Base-by-base conservation (phyloP, 129 eudicot species). In the Tagetes erecta region DNA sequence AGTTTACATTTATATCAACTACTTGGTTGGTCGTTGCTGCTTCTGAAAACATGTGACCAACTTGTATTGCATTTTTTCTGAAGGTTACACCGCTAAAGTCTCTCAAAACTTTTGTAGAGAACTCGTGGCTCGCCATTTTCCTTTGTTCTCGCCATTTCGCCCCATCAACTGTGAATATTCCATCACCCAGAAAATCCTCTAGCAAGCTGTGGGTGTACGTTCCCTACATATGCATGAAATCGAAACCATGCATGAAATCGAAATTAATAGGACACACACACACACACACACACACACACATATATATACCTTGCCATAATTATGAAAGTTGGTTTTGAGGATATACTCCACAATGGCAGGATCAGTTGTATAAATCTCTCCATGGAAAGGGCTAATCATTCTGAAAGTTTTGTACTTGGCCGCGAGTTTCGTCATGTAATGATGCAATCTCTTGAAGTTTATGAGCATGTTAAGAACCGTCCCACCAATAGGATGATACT, bases 401-500 rank as follows among this genome's bases (percentile, higher is more conserved):
- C 87, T 82, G 83, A 80, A 88, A 31, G 90, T 88, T 42, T 34
- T 78, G 71, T 85, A 20, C 38, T 83, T 83, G 3, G 55, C 8
- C 1, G 90, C 86, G 6, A 85, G 79, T 72, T 81, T 80, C 12
- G 93, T 76, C 89, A 88, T 80, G 83, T 85, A 88, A 46, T 88
- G 75, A 67, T 88, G 90, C 68, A 88, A 70, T 82, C 81, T 75
- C 8, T 77, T 46, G 79, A 83, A 88, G 62, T 88, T 80, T 14
- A 67, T 2, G 8, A 44, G 49, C 49, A 3, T 44, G 8, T 44
- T 44, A 44, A 44, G 7, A 1, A 44, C 8, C 8, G 8, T 44
- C 49, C 49, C 49, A 5, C 49, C 49, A 5, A 44, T 44, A 1
- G 49, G 49, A 44, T 44, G 49, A 44, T 44, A 44, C 49, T 44